Base-by-base conservation (phyloP, 2,329 filamentous ascomycete species). In the Diaporthe sp. region DNA sequence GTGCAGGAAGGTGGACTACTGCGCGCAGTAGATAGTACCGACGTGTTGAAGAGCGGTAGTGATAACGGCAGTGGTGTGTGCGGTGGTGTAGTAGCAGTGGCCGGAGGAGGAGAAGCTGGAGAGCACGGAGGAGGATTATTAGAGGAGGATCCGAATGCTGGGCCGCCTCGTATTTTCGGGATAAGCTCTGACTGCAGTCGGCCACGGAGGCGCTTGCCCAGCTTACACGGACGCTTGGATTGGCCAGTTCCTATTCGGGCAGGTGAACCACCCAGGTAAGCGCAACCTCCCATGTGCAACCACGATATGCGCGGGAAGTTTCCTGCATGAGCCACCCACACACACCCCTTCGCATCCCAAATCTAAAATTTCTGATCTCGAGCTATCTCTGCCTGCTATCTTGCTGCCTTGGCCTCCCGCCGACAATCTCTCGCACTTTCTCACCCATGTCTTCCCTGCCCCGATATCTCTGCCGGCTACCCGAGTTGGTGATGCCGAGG, bases 101-200 rank as follows among this genome's bases (percentile, higher is more conserved):
- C 35, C 5, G 25, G 15, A 66, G 38, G 40, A 45, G 28, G 40
- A 47, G 28, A 38, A 38, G 35, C 35, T 38, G 25, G 47, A 33
- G 40, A 22, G 60, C n/a, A 13, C 17, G 22, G 12, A 40, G 45
- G 4, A 54, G 64, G 47, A 50, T 38, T 25, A 38, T n/a, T n/a
- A n/a, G n/a, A n/a, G 64, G 12, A 68, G 64, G 64, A 68, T 67
- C 45, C 22, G 33, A 22, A 67, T 67, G 64, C 64, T 67, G 64
- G 64, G 19, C 64, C 47, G 64, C 64, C 64, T 67, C 64, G 64
- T 67, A 67, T 67, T 67, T 38, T 52, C 45, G 22, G 45, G 64
- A 67, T 52, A 67, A 67, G 45, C 45, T 52, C 45, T 25, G 61
- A 33, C 60, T 66, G 28, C 9, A 33, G 42, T 30, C 25, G 28